Percentiles rank a stretch among this genome's conserved stretches.
phyloP scores from a whole-genome alignment of 768 basidiomycete genomes.

The Boletus edulis region DNA sequence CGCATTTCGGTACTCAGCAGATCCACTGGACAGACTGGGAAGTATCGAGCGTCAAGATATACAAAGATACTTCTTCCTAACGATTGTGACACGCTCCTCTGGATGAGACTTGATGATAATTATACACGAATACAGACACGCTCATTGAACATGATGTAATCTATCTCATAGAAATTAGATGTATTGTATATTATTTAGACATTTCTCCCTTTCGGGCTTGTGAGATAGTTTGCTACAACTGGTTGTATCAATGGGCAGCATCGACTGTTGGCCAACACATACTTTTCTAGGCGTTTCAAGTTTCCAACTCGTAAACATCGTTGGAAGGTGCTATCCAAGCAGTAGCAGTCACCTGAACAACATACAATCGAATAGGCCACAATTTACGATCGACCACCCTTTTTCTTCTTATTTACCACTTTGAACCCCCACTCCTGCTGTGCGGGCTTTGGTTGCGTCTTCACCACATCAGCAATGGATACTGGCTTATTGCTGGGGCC shows the following conservation, averaged over 20 bases:
- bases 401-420: constrained; percentile 96
- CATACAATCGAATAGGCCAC: constrained; percentile 5
- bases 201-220: background rate
- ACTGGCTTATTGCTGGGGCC: constrained; percentile 46
- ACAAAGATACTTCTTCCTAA: constrained; percentile 42
- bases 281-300: background rate
- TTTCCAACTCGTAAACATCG: background rate
- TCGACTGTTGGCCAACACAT: too few relatives aligned
- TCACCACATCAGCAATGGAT: constrained; percentile 89
- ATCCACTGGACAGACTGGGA: constrained; percentile 65
- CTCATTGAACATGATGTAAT: constrained; percentile 1
- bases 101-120: constrained; percentile 5
- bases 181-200: constrained; percentile 19
- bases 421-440: constrained; percentile 88
- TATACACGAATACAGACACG: constrained; percentile 8
- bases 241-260: too few relatives aligned
- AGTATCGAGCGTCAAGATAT: constrained; percentile 71
- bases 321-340: constrained; percentile 24
- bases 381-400: constrained; percentile 56
- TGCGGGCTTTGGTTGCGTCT: constrained; percentile 75
- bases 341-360: constrained; percentile 17
- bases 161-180: constrained; percentile 22
- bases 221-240: too few relatives aligned
- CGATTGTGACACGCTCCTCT: constrained; percentile 3
- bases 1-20: constrained; percentile 1